Conservation (phyloP, 2,329 filamentous ascomycete species). For the Fusarium oligoseptatum region DNA sequence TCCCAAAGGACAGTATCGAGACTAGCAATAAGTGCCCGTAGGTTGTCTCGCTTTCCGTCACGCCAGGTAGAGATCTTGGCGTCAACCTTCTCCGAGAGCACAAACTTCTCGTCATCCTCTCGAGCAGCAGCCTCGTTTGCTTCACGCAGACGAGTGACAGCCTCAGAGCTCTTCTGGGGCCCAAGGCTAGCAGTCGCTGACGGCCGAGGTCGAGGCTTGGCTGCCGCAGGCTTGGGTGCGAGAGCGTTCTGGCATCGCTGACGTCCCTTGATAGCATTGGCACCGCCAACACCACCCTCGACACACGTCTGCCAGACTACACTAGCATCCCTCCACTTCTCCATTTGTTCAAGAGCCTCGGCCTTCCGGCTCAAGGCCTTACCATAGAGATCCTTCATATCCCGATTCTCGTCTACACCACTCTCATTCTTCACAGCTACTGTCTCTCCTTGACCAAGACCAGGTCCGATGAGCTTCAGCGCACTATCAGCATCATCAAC, state of each 20-base stretch:
- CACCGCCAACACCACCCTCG: slow-evolving; percentile 86
- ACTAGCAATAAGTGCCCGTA: slow-evolving; percentile 88
- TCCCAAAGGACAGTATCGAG: slow-evolving; percentile 93
- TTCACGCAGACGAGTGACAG: slow-evolving; percentile 83
- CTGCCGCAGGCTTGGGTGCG: slow-evolving; percentile 69
- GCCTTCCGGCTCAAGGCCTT: slow-evolving; percentile 96
- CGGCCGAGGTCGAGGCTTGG: slow-evolving; percentile 61
- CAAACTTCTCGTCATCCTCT: slow-evolving; percentile 94
- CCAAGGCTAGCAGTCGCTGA: slow-evolving; percentile 55
- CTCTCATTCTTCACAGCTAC: slow-evolving; percentile 76
- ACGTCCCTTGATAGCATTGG: slow-evolving; percentile 85
- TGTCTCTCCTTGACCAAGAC: slow-evolving; percentile 82
- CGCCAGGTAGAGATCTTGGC: slow-evolving; percentile 84
- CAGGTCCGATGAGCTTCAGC: slow-evolving; percentile 81
- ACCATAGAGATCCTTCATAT: slow-evolving; percentile 93
- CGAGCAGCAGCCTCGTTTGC: slow-evolving; percentile 88
- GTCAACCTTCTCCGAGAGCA: slow-evolving; percentile 87
- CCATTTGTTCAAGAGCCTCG: slow-evolving; percentile 94
- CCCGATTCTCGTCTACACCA: slow-evolving; percentile 74
- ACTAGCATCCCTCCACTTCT: slow-evolving; percentile 90
- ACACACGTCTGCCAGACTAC: slow-evolving; percentile 86
- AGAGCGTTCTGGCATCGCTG: slow-evolving; percentile 90
- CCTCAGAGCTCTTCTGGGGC: slow-evolving; percentile 73
- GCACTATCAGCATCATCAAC: slow-evolving; percentile 87
- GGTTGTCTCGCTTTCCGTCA: slow-evolving; percentile 91